Base-by-base conservation (phyloP, 2,329 filamentous ascomycete species). In the Aureobasidium sp. region DNA sequence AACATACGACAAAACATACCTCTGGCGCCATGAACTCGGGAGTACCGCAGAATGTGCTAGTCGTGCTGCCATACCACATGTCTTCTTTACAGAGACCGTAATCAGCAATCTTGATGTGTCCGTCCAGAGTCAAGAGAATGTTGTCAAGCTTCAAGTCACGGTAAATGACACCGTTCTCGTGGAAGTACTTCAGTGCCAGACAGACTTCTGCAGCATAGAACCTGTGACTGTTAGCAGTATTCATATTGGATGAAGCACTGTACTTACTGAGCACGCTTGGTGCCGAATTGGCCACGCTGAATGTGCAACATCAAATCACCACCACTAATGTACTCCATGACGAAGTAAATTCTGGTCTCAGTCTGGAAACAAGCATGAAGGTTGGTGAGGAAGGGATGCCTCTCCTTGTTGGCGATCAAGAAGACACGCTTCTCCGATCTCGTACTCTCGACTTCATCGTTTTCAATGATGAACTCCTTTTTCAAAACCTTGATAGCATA, bases 401-500 rank as follows among this genome's bases (percentile, higher is more conserved):
- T 87, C 73, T 97, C 94, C 74, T 96, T 91, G 79, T 99, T 99
- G 37, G 94, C 94, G 72, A 99, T 89, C 73, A 99, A 75, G 79
- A 97, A 96, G 17, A 99, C 95, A 66, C 94, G 85, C 83, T 99
- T 99, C 77, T 99, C 94, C 0, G 94, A 99, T 66, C 93, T 86
- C 45, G 91, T 97, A 76, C 93, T 97, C 76, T 99, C 94, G 8
- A 99, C 94, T 78, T 99, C 94, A 72, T 99, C 94, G 67, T 99
- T 96, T 74, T 99, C 95, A 65, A 99, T 99, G 72, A 99, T 99
- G 75, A 99, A 99, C 75, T 99, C 94, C 79, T 99, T 99, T 84
- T 99, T 99, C 68, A 99, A 79, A 41, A 99, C 94, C 78, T 99
- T 99, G 76, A 99, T 99, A 62, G 94, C 94, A 74, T 97, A 99